These are phyloP conservation scores for Naganishia sp. DNA, from an alignment of 1,284 basidiomycete species.

Conservation along the genomic window DNA sequence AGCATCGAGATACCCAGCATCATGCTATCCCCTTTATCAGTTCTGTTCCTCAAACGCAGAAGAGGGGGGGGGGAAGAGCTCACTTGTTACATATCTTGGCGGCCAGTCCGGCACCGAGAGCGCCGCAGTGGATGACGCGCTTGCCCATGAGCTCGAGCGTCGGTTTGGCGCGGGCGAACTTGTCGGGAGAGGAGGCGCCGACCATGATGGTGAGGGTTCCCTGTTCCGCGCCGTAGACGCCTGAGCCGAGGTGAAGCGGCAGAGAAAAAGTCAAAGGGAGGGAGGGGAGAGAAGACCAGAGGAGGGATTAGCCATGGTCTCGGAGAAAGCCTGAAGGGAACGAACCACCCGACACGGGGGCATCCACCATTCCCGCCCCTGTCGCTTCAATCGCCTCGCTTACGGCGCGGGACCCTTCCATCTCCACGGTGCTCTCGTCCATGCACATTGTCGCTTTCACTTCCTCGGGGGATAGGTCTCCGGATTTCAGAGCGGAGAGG, in stretches of 20 bases:
- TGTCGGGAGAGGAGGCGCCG: constrained; percentile 64
- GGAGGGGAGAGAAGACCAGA: background rate
- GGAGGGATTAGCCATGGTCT: constrained; percentile 16
- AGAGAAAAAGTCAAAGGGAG: too few relatives aligned
- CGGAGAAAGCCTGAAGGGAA: background rate
- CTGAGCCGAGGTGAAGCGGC: constrained; percentile 48
- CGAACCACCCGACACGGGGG: constrained; percentile 84
- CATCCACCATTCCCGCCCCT: constrained; percentile 80
- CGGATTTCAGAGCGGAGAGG: constrained; percentile 35
- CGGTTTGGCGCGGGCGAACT: constrained; percentile 65
- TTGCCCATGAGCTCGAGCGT: constrained; percentile 68
- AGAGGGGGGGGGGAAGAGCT: constrained; percentile 60
- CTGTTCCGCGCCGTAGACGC: constrained; percentile 78
- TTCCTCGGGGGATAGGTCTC: constrained; percentile 32
- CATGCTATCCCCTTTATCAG: constrained; percentile 22
- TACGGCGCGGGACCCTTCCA: constrained; percentile 68
- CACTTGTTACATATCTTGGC: constrained; percentile 89
- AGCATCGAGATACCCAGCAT: constrained; percentile 36
- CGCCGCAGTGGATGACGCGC: constrained; percentile 78
- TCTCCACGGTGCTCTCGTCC: constrained; percentile 84
- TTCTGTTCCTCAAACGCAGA: too few relatives aligned
- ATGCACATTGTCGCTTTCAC: constrained; percentile 65
- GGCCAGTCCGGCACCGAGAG: constrained; percentile 77
- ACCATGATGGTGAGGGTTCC: constrained; percentile 87
- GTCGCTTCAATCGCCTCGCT: constrained; percentile 60